Conservation (phyloP, 768 basidiomycete species). For the Agaricus sinodeliciosus region DNA sequence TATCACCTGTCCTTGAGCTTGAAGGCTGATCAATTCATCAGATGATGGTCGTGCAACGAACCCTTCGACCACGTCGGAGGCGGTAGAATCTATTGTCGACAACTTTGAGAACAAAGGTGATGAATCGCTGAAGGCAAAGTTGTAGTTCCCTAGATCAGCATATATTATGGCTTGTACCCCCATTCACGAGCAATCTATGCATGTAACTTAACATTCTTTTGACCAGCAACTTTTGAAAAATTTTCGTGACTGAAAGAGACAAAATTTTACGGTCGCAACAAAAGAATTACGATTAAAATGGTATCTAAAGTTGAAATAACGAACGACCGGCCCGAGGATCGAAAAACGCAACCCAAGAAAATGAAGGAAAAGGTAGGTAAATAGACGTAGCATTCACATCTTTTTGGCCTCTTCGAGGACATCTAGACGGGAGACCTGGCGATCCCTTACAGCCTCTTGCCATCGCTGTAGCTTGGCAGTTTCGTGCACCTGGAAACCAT, state of each 20-base stretch:
- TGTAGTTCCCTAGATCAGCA: slow-evolving; percentile 25
- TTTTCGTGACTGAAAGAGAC: background rate
- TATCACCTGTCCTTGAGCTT: background rate
- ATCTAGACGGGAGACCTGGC: slow-evolving; percentile 34
- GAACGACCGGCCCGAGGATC: no score
- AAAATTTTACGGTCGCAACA: background rate
- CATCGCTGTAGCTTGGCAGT: slow-evolving; percentile 89
- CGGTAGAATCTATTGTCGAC: slow-evolving; percentile 59
- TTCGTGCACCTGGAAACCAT: slow-evolving; percentile 96
- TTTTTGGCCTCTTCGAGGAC: slow-evolving; percentile 8
- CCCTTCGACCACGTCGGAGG: slow-evolving; percentile 68
- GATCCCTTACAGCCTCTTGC: slow-evolving; percentile 91
- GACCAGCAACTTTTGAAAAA: background rate
- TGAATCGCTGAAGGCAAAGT: slow-evolving; percentile 38
- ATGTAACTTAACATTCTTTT: background rate
- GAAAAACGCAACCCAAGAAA: no score
- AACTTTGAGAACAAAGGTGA: slow-evolving; percentile 46
- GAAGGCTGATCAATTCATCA: slow-evolving; percentile 18
- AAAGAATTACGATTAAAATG: no score
- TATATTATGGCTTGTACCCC: background rate
- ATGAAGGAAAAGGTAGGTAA: background rate
- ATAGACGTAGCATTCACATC: background rate
- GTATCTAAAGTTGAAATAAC: no score
- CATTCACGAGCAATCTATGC: no score
- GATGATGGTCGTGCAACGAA: slow-evolving; percentile 81